Evolutionary conservation across 2,329 filamentous ascomycete species (phyloP), one percentile per base, ranked within the genome.

Genomic region (Lithohypha guttulata): DNA sequence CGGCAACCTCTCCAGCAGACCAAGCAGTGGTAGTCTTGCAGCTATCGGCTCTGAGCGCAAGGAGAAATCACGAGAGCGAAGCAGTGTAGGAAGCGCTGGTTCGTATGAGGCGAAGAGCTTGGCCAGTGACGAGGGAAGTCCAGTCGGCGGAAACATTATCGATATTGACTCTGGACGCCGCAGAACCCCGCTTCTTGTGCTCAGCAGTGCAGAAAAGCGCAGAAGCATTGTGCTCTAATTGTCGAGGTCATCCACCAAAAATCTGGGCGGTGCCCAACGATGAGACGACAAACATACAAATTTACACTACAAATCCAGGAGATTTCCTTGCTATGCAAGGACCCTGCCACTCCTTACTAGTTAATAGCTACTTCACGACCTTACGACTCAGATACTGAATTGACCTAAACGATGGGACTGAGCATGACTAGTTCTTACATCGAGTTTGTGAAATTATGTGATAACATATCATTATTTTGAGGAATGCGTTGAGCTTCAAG

Each of bases 31-130:
- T 41, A 86, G 80, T 66, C 78, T 84, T 47, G 84, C 84, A 44
- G 86, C 85, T 34, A 93, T 93, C 55, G 85, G 85, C 39, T 91
- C 83, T 2, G 83, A 93, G 61, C 78, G 84, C 44, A 87, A 87
- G 50, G 77, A 84, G 59, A 83, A 79, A 66, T 60, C 76, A 62
- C 57, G 71, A 59, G 67, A 79, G 63, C 62, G 69, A 63, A 65
- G 59, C 39, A 69, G 66, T 6, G 59, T 64, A 27, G 68, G 69
- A 45, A 71, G 68, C 42, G 39, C 44, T 31, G 42, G 42, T 42
- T 64, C 64, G 22, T 72, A 69, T 54, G 70, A 67, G 36, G 68
- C 69, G 40, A 79, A 79, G 47, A 84, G 79, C 51, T 65, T 79
- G 26, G 77, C 71, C 56, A 81, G 77, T 53, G 70, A 78, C 44